A percentile compares a stretch with the other conserved stretches of the same genome.
phyloP scores from a whole-genome alignment of 345 rosid genomes.

The Camelina neglecta region DNA sequence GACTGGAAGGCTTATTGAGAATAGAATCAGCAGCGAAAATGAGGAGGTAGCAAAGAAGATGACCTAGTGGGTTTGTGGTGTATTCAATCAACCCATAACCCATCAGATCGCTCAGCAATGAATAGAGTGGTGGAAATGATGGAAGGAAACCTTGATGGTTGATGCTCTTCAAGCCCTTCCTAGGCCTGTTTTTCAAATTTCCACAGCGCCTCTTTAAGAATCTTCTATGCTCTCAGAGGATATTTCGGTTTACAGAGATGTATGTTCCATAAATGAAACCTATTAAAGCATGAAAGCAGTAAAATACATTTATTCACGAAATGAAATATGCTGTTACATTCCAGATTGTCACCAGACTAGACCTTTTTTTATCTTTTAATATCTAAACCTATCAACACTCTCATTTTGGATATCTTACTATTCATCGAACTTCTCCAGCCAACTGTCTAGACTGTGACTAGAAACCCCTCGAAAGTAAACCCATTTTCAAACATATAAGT shows the following conservation, averaged over 20 bases:
- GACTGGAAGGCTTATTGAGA: background rate
- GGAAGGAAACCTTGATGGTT: slow-evolving; percentile 18
- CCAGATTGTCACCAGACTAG: slow-evolving; percentile 60
- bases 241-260: background rate
- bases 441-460: slow-evolving; percentile 75
- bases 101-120: slow-evolving; percentile 32
- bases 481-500: slow-evolving; percentile 66
- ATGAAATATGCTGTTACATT: slow-evolving; percentile 17
- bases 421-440: slow-evolving; percentile 69
- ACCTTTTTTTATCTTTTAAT: slow-evolving; percentile 49
- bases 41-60: slow-evolving; percentile 31
- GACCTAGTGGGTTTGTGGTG: slow-evolving; percentile 38
- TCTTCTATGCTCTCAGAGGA: background rate
- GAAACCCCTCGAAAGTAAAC: slow-evolving; percentile 59
- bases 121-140: slow-evolving; percentile 36
- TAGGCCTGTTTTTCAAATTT: background rate
- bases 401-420: slow-evolving; percentile 59
- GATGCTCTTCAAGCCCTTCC: slow-evolving; percentile 23
- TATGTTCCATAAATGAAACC: background rate
- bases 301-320: slow-evolving; percentile 28
- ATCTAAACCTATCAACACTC: slow-evolving; percentile 67
- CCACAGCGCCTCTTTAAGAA: background rate
- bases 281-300: background rate
- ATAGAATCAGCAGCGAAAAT: slow-evolving; percentile 6
- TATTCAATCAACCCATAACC: slow-evolving; percentile 38